Percentiles rank a stretch among this genome's conserved stretches.
Conservation (phyloP, 106 monocot species). For the Dendrobium catenatum region DNA sequence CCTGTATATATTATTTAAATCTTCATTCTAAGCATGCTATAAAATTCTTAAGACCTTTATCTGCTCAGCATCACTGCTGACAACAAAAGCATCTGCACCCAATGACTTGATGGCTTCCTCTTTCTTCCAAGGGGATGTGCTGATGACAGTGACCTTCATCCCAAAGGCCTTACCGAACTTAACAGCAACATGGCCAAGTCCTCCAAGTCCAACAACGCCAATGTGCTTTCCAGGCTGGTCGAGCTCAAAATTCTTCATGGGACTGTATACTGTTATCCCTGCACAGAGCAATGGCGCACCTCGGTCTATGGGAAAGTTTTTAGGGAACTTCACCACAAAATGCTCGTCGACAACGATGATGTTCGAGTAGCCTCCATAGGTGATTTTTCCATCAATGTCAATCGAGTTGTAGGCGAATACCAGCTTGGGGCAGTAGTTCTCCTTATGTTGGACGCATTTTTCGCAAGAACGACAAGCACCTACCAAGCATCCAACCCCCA, state of each 20-base stretch:
- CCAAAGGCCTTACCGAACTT: constrained; percentile 18
- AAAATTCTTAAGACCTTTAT: constrained; percentile 4
- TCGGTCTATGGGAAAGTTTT: constrained; percentile 3
- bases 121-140: constrained; percentile 6
- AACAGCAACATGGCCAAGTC: constrained; percentile 14
- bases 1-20: neutral
- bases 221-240: constrained; percentile 1
- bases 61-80: constrained; percentile 15
- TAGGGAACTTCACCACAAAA: constrained; percentile 24
- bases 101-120: constrained; percentile 8
- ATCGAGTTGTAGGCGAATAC: constrained; percentile 38
- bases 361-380: constrained; percentile 64
- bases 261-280: constrained; percentile 15
- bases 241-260: constrained; percentile 5
- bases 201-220: constrained; percentile 14
- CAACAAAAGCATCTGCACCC: constrained; percentile 13
- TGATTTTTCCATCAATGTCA: constrained; percentile 27
- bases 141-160: constrained; percentile 16
- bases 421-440: constrained; percentile 56
- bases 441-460: constrained; percentile 29
- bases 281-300: constrained; percentile 10
- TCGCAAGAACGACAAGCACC: constrained; percentile 43
- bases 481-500: constrained; percentile 66
- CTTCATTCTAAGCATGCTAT: neutral
- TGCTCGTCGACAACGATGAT: constrained; percentile 43